Base-by-base conservation (phyloP, 805 yeast species). In the Cyberlindnera amylophila region DNA sequence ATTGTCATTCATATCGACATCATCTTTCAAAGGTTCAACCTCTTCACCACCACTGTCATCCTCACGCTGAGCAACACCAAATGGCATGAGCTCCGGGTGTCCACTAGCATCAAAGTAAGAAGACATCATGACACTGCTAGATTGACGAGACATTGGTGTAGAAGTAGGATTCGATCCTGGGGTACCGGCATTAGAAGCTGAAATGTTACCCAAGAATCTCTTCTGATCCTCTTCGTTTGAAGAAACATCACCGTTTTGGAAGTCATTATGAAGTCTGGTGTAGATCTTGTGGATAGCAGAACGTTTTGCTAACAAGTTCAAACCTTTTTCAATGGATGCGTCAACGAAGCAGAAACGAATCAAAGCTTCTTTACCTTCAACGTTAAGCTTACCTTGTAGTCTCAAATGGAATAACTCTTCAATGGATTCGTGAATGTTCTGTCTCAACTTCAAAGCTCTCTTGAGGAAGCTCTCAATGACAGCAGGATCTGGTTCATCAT, bases 361-460 rank as follows among this genome's bases (percentile, higher is more conserved):
- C 33, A 87, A 65, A 1, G 88, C 72, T 61, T 88, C 96, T 59
- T 86, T 86, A 15, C 95, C 96, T 49, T 83, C 87, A 2, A 77
- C 55, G 39, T 71, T 79, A 48, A 87, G 67, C 46, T 74, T 69
- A 16, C 74, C 76, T 38, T 73, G 69, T 14, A 73, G 59, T 57
- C 85, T 81, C 36, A 82, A 62, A 33, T 69, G 69, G 55, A 82
- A 75, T 40, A 88, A 64, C 45, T 81, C 84, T 30, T 71, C 71
- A 36, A 79, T 73, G 2, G 79, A 67, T 24, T 69, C 67, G 30
- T 69, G 71, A 27, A 81, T 65, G 30, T 65, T 62, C 0, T 53
- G 47, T 39, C 74, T 67, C 6, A 74, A 57, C 7, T 54, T 49
- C 4, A 51, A 38, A 1, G 74, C 70, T 38, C 72, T 64, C 3